A percentile compares a stretch with the other conserved stretches of the same genome.
Conservation (phyloP, 2,329 filamentous ascomycete species). For the Claviceps sp. region DNA sequence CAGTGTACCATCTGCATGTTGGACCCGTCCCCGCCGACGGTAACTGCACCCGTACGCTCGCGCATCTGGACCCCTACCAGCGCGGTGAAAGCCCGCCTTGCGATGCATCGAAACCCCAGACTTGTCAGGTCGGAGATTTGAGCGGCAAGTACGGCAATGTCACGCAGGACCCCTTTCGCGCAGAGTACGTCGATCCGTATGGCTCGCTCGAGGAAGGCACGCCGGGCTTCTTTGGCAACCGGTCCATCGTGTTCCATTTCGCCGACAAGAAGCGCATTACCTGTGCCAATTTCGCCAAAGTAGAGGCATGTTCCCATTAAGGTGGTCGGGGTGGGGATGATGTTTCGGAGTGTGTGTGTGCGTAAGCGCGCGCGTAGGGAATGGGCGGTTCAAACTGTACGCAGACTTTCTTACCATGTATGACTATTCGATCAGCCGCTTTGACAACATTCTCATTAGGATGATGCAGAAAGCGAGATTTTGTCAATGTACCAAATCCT, state of each 20-base stretch:
- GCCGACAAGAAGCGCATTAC: conserved; percentile 50
- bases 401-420: too few species aligned
- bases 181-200: conserved; percentile 42
- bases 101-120: conserved; percentile 39
- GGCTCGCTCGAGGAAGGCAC: conserved; percentile 38
- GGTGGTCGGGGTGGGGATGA: too few species aligned
- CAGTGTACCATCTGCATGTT: conserved; percentile 63
- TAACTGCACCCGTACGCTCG: conserved; percentile 56
- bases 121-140: conserved; percentile 66
- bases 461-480: too few species aligned
- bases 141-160: conserved; percentile 60
- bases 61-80: conserved; percentile 57
- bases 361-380: too few species aligned
- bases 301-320: conserved; percentile 2
- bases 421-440: too few species aligned
- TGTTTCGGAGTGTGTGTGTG: too few species aligned
- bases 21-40: conserved; percentile 48
- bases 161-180: conserved; percentile 32
- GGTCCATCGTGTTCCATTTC: conserved; percentile 51
- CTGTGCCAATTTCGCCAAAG: conserved; percentile 45
- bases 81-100: conserved; percentile 51
- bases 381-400: too few species aligned
- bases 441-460: too few species aligned
- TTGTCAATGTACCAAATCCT: too few species aligned
- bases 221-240: conserved; percentile 49